Base-by-base conservation (phyloP, 2,329 filamentous ascomycete genomes). In the Coniochaeta sp. region DNA sequence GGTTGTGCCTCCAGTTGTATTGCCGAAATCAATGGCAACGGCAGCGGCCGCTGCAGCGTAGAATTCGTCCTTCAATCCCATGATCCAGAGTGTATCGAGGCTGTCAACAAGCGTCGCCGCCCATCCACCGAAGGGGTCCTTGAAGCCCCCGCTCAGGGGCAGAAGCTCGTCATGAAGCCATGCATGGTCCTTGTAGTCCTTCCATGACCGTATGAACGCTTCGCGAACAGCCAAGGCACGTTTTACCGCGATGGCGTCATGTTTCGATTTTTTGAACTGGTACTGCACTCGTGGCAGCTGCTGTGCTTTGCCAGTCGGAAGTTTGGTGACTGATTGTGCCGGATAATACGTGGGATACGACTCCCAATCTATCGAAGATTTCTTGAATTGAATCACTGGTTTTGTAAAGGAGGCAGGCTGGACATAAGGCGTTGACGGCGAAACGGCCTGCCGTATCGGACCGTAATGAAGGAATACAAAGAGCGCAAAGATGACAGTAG, bases 21-120 rank as follows among this genome's bases (percentile, higher is more conserved):
- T 73, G 1, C 74, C 73, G 63, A 81, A 85, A 66, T 85, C 78
- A 59, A 85, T 75, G 12, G 76, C 76, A 26, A 70, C 71, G 2
- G 81, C 75, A 2, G 79, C 81, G 31, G 73, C 71, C 1, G 81
- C 77, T 5, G 84, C 83, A 22, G 78, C 69, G 57, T 79, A 71
- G 64, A 88, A 87, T 34, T 88, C 85, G 1, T 79, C 73, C 34
- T 77, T 71, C 47, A 87, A 70, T 7, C 72, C 83, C 83, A 87
- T 85, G 54, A 88, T 86, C 76, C 79, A 82, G 2, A 88, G 77
- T 0, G 84, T 85, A 62, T 87, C 84, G 58, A 88, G 74, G 0
- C 79, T 73, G 66, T 88, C 85, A 26, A 88, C 79, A 57, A 87
- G 69, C 0, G 84, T 86, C 2, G 83, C 84, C 0, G 77, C 83